Conservation (phyloP, 148 eudicot genomes). For the Chenopodium berlandieri region DNA sequence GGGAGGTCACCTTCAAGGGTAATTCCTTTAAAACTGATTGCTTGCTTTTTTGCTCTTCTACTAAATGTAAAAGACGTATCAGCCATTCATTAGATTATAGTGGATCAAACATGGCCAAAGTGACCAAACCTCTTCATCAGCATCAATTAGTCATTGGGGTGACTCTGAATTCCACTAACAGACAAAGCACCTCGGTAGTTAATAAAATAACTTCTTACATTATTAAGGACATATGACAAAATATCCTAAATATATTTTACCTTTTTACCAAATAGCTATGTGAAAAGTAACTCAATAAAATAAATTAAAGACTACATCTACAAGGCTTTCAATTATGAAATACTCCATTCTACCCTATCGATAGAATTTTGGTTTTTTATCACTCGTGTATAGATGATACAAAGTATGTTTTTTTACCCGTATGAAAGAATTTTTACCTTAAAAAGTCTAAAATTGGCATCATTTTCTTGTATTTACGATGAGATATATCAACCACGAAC, state of each 20-base stretch:
- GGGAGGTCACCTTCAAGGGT: conserved; percentile 9
- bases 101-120: conserved; percentile 47
- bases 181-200: conserved; percentile 33
- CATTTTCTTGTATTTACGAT: neutral
- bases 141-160: conserved; percentile 35
- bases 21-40: conserved; percentile 29
- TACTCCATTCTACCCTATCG: neutral
- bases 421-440: neutral
- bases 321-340: neutral
- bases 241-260: neutral
- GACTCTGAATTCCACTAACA: conserved; percentile 48
- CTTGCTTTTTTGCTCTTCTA: conserved; percentile 26
- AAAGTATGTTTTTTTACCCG: neutral
- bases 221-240: neutral
- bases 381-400: neutral
- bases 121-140: conserved; percentile 39
- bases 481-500: no score
- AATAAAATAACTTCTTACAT: conserved; percentile 2
- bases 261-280: conserved; percentile 14
- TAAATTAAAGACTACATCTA: neutral
- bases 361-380: neutral
- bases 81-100: conserved; percentile 23
- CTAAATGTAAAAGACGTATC: conserved; percentile 9
- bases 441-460: neutral
- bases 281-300: neutral